Conservation (phyloP, 2,329 filamentous ascomycete species). For the Knufia fluminis region DNA sequence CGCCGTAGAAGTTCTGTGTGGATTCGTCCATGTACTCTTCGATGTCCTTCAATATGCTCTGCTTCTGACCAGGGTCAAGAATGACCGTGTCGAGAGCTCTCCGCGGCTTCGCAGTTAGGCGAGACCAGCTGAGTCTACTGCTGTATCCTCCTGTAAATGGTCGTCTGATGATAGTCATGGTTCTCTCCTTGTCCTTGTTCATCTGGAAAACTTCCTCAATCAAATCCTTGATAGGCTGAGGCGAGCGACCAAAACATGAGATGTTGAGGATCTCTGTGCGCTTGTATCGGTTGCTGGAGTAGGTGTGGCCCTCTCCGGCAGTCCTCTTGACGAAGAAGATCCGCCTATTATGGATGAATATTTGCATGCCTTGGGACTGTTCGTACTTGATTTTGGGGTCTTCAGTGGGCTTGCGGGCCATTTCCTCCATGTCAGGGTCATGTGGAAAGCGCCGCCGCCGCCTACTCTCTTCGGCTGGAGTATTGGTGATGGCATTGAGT, state of each 20-base stretch:
- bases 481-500: conserved; percentile 20
- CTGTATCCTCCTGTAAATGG: conserved; percentile 19
- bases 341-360: conserved; percentile 19
- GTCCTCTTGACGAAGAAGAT: conserved; percentile 17
- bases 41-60: conserved; percentile 17
- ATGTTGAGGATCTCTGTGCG: conserved; percentile 17
- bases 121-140: conserved; percentile 19
- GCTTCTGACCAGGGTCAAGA: conserved; percentile 18
- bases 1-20: conserved; percentile 23
- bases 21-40: conserved; percentile 22
- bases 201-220: conserved; percentile 18
- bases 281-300: conserved; percentile 20
- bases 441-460: conserved; percentile 10
- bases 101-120: conserved; percentile 19
- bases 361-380: conserved; percentile 19
- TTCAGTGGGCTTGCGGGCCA: conserved; percentile 11
- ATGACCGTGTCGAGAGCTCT: conserved; percentile 21
- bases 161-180: conserved; percentile 20
- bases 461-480: conserved; percentile 13
- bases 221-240: conserved; percentile 19
- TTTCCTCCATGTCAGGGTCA: conserved; percentile 20
- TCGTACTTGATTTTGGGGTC: conserved; percentile 23
- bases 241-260: conserved; percentile 20
- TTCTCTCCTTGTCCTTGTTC: conserved; percentile 21
- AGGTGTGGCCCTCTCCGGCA: conserved; percentile 19